These are phyloP conservation scores for Zygoascus meyerae DNA, from an alignment of 1,139 yeast genomes.

Conservation along the genomic window DNA sequence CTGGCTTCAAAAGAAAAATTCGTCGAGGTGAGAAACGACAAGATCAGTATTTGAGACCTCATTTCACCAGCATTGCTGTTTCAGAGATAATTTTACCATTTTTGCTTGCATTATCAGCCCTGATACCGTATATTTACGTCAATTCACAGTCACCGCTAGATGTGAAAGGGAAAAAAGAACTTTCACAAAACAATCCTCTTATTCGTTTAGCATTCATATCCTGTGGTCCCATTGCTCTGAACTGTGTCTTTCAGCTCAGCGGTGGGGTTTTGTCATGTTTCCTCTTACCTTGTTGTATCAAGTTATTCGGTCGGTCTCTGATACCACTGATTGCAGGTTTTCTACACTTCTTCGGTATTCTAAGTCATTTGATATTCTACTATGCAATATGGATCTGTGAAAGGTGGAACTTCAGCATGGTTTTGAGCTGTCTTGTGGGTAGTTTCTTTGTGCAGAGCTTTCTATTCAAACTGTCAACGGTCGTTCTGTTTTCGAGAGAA, in stretches of 20 bases:
- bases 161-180: slow-evolving; percentile 21
- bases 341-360: slow-evolving; percentile 76
- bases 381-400: slow-evolving; percentile 60
- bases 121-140: slow-evolving; percentile 60
- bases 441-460: slow-evolving; percentile 50
- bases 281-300: slow-evolving; percentile 63
- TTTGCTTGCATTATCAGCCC: slow-evolving; percentile 38
- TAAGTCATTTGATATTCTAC: slow-evolving; percentile 49
- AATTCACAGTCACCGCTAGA: slow-evolving; percentile 64
- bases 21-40: background rate
- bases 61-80: slow-evolving; percentile 44
- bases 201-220: slow-evolving; percentile 48
- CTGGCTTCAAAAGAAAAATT: slow-evolving; percentile 57
- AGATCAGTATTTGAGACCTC: slow-evolving; percentile 31
- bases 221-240: slow-evolving; percentile 48
- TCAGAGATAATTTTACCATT: slow-evolving; percentile 52
- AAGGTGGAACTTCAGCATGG: slow-evolving; percentile 53
- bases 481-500: slow-evolving; percentile 54
- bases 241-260: slow-evolving; percentile 40
- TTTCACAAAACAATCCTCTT: slow-evolving; percentile 46
- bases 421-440: slow-evolving; percentile 55
- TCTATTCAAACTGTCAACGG: slow-evolving; percentile 44
- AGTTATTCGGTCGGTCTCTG: slow-evolving; percentile 41
- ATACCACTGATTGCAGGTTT: slow-evolving; percentile 79
- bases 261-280: slow-evolving; percentile 46